phyloP scores from a whole-genome alignment of 139 green algal genomes.

The Ettlia oleoabundans region DNA sequence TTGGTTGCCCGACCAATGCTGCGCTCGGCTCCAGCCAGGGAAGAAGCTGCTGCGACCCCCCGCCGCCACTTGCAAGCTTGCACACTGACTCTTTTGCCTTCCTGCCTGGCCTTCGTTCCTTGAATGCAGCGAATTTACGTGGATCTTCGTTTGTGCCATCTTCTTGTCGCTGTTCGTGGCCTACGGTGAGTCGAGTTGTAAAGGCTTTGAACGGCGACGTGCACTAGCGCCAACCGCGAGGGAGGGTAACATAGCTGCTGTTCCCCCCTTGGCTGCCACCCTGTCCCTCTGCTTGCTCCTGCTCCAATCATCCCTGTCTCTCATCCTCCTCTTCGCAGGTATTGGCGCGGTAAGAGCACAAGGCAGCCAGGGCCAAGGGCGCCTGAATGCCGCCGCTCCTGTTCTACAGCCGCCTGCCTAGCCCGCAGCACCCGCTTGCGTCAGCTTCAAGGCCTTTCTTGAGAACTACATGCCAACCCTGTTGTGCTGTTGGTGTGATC shows the following conservation, averaged over 20 bases:
- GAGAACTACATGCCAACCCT: slow-evolving; percentile 45
- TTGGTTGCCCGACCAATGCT: too few species aligned
- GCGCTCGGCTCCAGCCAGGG: too few species aligned
- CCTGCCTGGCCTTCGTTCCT: neutral
- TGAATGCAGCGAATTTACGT: slow-evolving; percentile 9
- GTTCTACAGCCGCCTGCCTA: too few species aligned
- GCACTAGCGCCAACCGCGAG: neutral
- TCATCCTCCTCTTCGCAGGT: neutral
- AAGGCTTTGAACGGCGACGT: too few species aligned
- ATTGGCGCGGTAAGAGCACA: slow-evolving; percentile 42
- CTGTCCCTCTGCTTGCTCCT: neutral
- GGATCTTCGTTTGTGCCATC: slow-evolving; percentile 45
- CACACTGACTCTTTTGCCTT: too few species aligned
- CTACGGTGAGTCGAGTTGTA: slow-evolving; percentile 25
- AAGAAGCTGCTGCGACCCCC: too few species aligned
- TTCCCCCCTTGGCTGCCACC: neutral
- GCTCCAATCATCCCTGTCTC: neutral
- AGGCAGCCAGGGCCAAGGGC: too few species aligned
- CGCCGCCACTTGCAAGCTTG: too few species aligned
- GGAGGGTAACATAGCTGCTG: neutral
- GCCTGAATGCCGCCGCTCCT: too few species aligned
- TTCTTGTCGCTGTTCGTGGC: slow-evolving; percentile 46
- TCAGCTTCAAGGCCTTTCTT: too few species aligned
- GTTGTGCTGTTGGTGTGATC: neutral
- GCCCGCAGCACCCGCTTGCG: too few species aligned